A percentile compares a stretch with the other conserved stretches of the same genome.
phyloP scores from a whole-genome alignment of 768 basidiomycete species.

The Suillus luteus region DNA sequence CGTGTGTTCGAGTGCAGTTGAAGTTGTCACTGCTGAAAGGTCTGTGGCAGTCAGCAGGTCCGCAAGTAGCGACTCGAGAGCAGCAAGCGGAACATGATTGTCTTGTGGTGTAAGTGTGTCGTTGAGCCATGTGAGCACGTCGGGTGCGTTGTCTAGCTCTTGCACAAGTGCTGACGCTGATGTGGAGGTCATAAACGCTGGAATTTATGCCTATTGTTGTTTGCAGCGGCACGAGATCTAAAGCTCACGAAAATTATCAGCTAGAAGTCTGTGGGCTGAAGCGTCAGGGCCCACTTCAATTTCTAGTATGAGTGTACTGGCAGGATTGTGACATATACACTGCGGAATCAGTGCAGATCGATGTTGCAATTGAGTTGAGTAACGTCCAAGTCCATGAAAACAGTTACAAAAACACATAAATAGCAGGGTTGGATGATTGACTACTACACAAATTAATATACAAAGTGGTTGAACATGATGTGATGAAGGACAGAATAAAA shows the following conservation, averaged over 20 bases:
- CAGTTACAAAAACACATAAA: slow-evolving; percentile 9
- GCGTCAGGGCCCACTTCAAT: neutral
- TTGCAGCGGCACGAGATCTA: neutral
- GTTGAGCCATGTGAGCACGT: slow-evolving; percentile 75
- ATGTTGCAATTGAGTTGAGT: neutral
- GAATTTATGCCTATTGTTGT: neutral
- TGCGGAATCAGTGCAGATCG: too few species aligned
- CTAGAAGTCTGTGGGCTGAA: neutral
- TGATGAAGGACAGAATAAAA: slow-evolving; percentile 2
- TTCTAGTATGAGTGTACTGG: neutral
- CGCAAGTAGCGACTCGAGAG: slow-evolving; percentile 59
- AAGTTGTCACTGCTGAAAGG: slow-evolving; percentile 86
- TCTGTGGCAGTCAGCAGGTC: slow-evolving; percentile 80
- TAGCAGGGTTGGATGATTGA: slow-evolving; percentile 10
- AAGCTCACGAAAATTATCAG: neutral
- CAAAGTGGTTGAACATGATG: slow-evolving; percentile 10
- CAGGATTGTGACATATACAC: neutral
- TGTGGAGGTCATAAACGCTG: slow-evolving; percentile 23
- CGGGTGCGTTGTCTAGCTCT: slow-evolving; percentile 60
- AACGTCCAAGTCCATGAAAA: neutral
- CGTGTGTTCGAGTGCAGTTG: slow-evolving; percentile 78
- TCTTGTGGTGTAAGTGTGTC: slow-evolving; percentile 48
- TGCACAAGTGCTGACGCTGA: slow-evolving; percentile 45
- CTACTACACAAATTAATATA: slow-evolving; percentile 14
- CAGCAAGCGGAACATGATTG: slow-evolving; percentile 36